A percentile compares a stretch with the other conserved stretches of the same genome.
These are phyloP conservation scores for Linanthus parryae DNA, from an alignment of 148 eudicot genomes.

Conservation along the genomic window DNA sequence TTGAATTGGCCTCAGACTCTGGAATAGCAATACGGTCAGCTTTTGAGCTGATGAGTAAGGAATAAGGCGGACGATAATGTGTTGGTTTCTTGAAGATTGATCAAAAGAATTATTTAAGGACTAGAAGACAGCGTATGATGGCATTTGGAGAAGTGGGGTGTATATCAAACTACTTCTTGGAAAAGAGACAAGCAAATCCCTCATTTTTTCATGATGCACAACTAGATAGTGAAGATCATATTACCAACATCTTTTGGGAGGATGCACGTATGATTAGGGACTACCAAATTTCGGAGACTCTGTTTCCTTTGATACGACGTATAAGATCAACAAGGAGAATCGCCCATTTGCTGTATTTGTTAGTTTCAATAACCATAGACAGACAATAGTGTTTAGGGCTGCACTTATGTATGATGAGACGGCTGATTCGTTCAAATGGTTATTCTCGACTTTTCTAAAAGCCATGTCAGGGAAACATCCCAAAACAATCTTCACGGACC, in stretches of 20 bases:
- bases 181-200: not conserved
- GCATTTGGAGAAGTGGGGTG: not conserved
- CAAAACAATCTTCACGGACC: not conserved
- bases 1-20: too few relatives aligned
- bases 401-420: not conserved
- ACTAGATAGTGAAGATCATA: not conserved
- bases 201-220: not conserved
- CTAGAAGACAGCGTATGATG: not conserved
- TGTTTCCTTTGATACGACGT: not conserved
- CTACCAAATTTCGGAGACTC: not conserved
- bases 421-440: not conserved
- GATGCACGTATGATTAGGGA: not conserved
- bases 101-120: not conserved
- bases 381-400: not conserved
- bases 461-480: conserved; percentile 1
- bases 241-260: not conserved
- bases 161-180: not conserved
- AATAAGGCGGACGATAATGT: not conserved
- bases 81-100: not conserved
- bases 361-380: not conserved
- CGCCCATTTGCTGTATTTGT: not conserved
- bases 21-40: too few relatives aligned
- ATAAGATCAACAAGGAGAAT: not conserved
- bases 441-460: not conserved
- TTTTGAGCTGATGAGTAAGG: too few relatives aligned